phyloP scores from a whole-genome alignment of 1,284 basidiomycete species.

The Trichosporon coremiiforme region DNA sequence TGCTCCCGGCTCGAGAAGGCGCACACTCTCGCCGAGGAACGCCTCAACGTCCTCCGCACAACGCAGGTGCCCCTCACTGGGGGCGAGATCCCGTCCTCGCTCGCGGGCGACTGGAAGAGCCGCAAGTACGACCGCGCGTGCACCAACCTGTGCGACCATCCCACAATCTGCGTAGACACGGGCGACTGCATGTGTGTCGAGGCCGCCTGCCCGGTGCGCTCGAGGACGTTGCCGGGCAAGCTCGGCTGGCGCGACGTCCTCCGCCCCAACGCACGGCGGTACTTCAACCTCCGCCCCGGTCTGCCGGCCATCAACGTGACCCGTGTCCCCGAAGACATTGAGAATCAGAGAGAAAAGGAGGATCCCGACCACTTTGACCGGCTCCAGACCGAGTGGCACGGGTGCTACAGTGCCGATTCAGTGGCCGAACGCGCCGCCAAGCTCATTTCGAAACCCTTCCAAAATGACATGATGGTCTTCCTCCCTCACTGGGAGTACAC shows the following conservation, averaged over 20 bases:
- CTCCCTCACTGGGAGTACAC: constrained; percentile 49
- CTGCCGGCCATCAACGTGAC: constrained; percentile 39
- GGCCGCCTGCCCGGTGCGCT: constrained; percentile 30
- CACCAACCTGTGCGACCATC: constrained; percentile 46
- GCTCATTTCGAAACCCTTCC: constrained; percentile 33
- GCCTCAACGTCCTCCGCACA: constrained; percentile 27
- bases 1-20: constrained; percentile 33
- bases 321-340: constrained; percentile 30
- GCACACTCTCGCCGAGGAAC: constrained; percentile 20
- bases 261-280: constrained; percentile 38
- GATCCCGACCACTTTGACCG: constrained; percentile 31
- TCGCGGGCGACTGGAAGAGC: constrained; percentile 36
- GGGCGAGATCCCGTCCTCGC: constrained; percentile 30
- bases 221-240: constrained; percentile 23
- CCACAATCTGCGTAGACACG: constrained; percentile 45
- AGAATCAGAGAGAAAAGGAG: constrained; percentile 26
- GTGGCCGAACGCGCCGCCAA: constrained; percentile 37
- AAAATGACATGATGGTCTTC: constrained; percentile 46
- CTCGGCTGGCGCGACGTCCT: constrained; percentile 45
- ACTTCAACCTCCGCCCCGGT: constrained; percentile 32
- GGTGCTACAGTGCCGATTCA: constrained; percentile 44
- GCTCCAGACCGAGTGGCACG: constrained; percentile 32
- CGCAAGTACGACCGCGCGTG: constrained; percentile 33
- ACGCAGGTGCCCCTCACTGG: constrained; percentile 23
- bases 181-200: constrained; percentile 43